phyloP scores from a whole-genome alignment of 2,329 filamentous ascomycete species.

The Aspergillus fijiensis region DNA sequence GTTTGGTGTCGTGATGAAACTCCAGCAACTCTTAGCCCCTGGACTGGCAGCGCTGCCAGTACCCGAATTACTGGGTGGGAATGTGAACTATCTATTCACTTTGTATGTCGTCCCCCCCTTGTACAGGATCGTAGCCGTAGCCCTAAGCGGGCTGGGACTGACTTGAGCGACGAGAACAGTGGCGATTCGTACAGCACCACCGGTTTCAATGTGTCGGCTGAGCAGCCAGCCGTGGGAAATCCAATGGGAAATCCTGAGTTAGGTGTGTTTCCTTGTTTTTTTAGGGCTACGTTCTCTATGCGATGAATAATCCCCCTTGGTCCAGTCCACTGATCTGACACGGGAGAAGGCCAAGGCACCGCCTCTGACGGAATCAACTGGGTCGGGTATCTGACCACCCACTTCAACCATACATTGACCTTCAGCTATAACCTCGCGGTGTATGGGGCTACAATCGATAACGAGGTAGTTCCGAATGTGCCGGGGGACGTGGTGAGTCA shows the following conservation, averaged over 20 bases:
- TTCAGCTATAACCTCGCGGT: slow-evolving; percentile 12
- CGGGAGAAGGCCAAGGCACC: slow-evolving; percentile 4
- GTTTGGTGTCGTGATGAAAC: not conserved
- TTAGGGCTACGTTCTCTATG: not conserved
- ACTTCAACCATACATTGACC: slow-evolving; percentile 2
- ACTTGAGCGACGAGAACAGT: not conserved
- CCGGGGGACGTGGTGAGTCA: slow-evolving; percentile 7
- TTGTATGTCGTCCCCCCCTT: not conserved
- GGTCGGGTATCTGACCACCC: slow-evolving; percentile 9
- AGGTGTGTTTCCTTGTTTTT: not conserved
- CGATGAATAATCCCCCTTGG: not conserved
- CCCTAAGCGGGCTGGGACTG: not conserved
- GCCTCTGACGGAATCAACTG: slow-evolving; percentile 7
- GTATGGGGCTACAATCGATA: slow-evolving; percentile 9
- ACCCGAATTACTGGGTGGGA: not conserved
- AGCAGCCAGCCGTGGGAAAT: not conserved
- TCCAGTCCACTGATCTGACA: not conserved
- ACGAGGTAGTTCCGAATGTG: not conserved
- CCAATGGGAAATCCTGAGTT: slow-evolving; percentile 9
- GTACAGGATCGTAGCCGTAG: too few relatives aligned
- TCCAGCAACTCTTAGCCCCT: not conserved
- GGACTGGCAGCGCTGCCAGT: not conserved
- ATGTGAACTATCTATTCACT: not conserved
- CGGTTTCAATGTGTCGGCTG: slow-evolving; percentile 2
- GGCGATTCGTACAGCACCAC: slow-evolving; percentile 11